phyloP scores from a whole-genome alignment of 176 grass and related monocot genomes.

The Triticum turgidum region DNA sequence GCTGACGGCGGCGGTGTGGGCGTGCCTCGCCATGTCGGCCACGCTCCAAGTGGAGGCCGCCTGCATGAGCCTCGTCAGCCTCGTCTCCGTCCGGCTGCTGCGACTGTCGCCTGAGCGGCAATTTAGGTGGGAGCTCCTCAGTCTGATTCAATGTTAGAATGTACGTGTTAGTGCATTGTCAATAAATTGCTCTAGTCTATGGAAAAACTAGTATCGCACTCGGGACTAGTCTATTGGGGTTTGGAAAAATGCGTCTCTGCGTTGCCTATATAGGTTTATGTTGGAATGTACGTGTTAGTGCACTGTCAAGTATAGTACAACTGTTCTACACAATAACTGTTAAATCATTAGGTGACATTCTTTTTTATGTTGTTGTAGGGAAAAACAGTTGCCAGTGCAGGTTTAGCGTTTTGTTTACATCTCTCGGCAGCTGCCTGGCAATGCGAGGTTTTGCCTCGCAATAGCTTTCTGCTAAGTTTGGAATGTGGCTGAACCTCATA shows the following conservation, averaged over 20 bases:
- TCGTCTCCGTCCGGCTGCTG: constrained; percentile 38
- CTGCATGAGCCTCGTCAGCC: constrained; percentile 63
- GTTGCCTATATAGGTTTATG: not conserved
- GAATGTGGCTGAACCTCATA: not conserved
- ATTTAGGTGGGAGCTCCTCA: constrained; percentile 52
- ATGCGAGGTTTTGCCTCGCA: not conserved
- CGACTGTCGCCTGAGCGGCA: constrained; percentile 29
- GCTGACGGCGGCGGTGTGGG: constrained; percentile 7
- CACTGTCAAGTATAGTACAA: not conserved
- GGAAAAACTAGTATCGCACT: not conserved
- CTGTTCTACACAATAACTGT: not conserved
- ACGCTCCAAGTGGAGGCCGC: constrained; percentile 79
- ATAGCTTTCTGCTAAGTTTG: not conserved
- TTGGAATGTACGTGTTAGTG: no score
- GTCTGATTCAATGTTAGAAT: not conserved
- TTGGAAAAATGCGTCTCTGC: not conserved
- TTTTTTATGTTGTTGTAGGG: not conserved
- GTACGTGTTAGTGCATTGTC: not conserved
- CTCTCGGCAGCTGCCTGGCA: not conserved
- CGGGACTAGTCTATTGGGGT: not conserved
- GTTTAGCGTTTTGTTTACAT: not conserved
- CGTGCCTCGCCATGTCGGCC: constrained; percentile 59
- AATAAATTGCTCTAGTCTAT: not conserved
- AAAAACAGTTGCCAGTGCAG: not conserved
- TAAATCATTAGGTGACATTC: not conserved